Conservation (phyloP, 2,329 filamentous ascomycete species). For the Botryosphaeria dothidea region DNA sequence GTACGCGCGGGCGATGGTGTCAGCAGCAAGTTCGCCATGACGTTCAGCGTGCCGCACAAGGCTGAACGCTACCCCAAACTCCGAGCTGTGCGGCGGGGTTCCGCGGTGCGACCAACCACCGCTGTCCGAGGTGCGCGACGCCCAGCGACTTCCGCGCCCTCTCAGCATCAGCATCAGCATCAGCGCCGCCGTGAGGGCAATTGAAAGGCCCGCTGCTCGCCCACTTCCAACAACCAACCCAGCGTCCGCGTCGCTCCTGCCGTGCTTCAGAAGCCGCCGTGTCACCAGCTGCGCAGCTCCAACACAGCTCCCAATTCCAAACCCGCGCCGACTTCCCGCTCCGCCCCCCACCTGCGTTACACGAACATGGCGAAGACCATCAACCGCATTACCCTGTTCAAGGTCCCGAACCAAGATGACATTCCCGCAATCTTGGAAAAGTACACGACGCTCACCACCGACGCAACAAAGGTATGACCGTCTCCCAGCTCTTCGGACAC, state of each 20-base stretch:
- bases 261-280: slow-evolving; percentile 13
- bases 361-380: slow-evolving; percentile 30
- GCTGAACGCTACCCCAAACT: background rate
- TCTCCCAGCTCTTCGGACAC: background rate
- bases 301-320: background rate
- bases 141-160: background rate
- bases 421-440: slow-evolving; percentile 33
- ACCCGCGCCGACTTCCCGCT: background rate
- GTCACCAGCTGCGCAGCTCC: slow-evolving; percentile 7
- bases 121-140: background rate
- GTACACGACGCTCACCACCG: slow-evolving; percentile 34
- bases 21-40: background rate
- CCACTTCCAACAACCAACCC: background rate
- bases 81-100: slow-evolving; percentile 8
- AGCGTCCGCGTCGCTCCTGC: slow-evolving; percentile 8
- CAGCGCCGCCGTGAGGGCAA: background rate
- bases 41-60: background rate
- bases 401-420: slow-evolving; percentile 32
- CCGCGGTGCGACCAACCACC: background rate
- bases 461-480: slow-evolving; percentile 36
- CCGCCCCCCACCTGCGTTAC: background rate
- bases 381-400: slow-evolving; percentile 40
- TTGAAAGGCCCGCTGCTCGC: slow-evolving; percentile 5
- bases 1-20: background rate
- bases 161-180: background rate